Evolutionary conservation across 768 basidiomycete genomes (phyloP), one percentile per base, ranked within the genome.

Genomic region (Clavulina sp.): DNA sequence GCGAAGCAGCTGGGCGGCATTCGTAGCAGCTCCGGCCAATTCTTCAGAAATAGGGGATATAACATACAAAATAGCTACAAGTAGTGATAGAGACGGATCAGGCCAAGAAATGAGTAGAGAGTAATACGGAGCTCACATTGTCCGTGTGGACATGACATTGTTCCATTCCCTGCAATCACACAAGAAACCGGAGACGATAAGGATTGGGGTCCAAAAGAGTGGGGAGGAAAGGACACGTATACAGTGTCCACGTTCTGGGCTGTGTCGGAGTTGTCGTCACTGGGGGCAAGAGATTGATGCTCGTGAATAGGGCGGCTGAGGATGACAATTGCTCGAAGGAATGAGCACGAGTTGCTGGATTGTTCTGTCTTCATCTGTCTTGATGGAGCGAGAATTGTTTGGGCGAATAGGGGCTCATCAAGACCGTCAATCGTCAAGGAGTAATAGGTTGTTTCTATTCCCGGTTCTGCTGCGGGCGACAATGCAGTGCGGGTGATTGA

Each of bases 191-290:
- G 26, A 69, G 74, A 36, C 55, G 62, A 1, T 62, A 50, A 5
- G 4, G 38, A 47, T 24, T 48, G 29, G 13, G 18, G 31, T 1
- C 24, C 41, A 9, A 84, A 59, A 0, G 77, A 73, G 1, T 66
- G 68, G 1, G 87, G 88, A 0, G 87, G 83, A 56, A 88, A 86
- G 3, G 88, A 71, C 4, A 89, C 61, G 13, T 88, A 62, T 2
- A 71, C 74, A 16, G 82, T 80, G 60, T 89, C 86, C 9, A 75
- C 38, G 55, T 13, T 13, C 33, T 29, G 19, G 7, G 23, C 41
- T 41, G 19, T 21, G 36, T 21, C 47, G 13, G 38, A 28, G 34
- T 31, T 13, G 29, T 23, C n/a, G 29, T 32, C 21, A 31, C 26
- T 18, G 21, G 46, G 44, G 52, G 18, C 51, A 30, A 18, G 16